These are phyloP conservation scores for Rhytidiadelphus loreus DNA, from an alignment of 225 moss, liverwort and hornwort genomes.

Conservation along the genomic window DNA sequence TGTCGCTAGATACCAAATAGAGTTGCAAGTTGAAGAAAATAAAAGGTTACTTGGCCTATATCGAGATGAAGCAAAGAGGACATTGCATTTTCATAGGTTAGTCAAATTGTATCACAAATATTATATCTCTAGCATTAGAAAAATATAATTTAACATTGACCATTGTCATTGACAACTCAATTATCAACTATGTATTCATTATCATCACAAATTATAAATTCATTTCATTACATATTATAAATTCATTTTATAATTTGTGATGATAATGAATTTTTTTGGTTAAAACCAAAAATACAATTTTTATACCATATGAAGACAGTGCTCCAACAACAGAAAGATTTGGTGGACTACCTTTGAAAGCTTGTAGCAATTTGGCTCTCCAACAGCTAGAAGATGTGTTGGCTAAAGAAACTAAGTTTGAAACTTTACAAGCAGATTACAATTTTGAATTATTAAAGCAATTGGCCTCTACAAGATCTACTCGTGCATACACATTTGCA, in stretches of 20 bases:
- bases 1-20: conserved; percentile 1
- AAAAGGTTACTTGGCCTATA: conserved; percentile 6
- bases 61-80: conserved; percentile 15
- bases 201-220: too few relatives aligned
- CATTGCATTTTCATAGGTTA: neutral
- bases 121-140: too few relatives aligned
- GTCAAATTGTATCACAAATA: neutral
- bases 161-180: neutral
- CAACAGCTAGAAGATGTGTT: neutral
- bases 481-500: conserved; percentile 1
- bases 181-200: neutral
- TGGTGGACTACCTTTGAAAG: conserved; percentile 16
- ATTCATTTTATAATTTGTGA: neutral
- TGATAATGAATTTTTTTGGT: neutral
- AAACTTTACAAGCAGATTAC: conserved; percentile 8
- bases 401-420: neutral
- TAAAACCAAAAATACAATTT: neutral
- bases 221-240: too few relatives aligned
- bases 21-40: conserved; percentile 15
- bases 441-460: conserved; percentile 14
- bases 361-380: conserved; percentile 11
- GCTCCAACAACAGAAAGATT: neutral
- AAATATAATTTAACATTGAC: too few relatives aligned
- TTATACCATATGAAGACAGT: neutral
- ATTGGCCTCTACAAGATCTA: conserved; percentile 1